Evolutionary conservation across 805 yeast species (phyloP).

Genomic region (Sungouiella thailandica): DNA sequence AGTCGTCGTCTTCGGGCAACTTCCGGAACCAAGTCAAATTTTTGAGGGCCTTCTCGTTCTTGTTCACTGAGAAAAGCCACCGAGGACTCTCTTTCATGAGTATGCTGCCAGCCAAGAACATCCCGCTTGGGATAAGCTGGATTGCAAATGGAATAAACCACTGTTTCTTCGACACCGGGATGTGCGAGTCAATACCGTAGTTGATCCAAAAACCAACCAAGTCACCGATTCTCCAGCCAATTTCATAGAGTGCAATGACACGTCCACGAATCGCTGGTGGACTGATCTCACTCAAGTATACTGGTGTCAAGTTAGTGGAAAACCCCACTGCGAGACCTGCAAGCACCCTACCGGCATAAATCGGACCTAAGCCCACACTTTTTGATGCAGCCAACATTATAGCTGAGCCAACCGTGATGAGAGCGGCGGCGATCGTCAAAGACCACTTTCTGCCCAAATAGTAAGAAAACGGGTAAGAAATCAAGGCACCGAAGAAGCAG

Average conservation of each 20-base stretch:
- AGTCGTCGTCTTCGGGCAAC: conserved; percentile 30
- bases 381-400: conserved; percentile 30
- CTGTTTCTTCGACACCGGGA: conserved; percentile 23
- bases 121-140: conserved; percentile 33
- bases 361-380: conserved; percentile 28
- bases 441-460: conserved; percentile 30
- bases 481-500: conserved; percentile 35
- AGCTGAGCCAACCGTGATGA: conserved; percentile 33
- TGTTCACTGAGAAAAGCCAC: conserved; percentile 30
- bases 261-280: conserved; percentile 35
- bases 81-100: conserved; percentile 33
- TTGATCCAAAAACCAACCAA: conserved; percentile 36
- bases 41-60: conserved; percentile 26
- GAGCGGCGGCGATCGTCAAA: conserved; percentile 25
- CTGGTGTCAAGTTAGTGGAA: conserved; percentile 33
- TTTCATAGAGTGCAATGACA: conserved; percentile 28
- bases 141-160: conserved; percentile 39
- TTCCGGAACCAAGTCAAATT: conserved; percentile 33
- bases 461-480: conserved; percentile 32
- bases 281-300: conserved; percentile 29
- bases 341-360: conserved; percentile 33
- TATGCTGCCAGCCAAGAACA: conserved; percentile 28
- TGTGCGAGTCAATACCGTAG: conserved; percentile 27
- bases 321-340: conserved; percentile 35
- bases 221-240: conserved; percentile 38